Base-by-base conservation (phyloP, 179 eudicot genomes). In the Beta lomatogona region DNA sequence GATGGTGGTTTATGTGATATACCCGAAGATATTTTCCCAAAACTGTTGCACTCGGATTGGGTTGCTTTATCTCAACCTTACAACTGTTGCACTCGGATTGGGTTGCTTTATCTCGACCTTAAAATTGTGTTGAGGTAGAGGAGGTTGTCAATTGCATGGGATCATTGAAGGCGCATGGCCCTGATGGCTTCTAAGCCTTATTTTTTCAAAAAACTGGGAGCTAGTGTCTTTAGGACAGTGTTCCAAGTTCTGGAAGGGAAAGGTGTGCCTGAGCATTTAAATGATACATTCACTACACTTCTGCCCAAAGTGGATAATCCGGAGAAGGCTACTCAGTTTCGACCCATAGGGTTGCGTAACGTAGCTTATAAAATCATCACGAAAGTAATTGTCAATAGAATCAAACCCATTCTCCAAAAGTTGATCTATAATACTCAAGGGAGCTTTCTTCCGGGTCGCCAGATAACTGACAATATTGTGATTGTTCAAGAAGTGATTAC, bases 401-500 rank as follows among this genome's bases (percentile, higher is more conserved):
- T 80, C 7, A 72, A 73, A 16, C 48, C 59, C 0, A 15, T 72
- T 0, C 44, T 80, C 0, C 53, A 71, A 7, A 9, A 28, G 0
- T 3, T 41, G 1, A 41, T 71, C 5, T 70, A 76, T 5, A 63
- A 61, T 0, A 36, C 57, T 1, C 82, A 80, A 50, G 19, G 15
- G 5, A 57, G 76, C 2, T 79, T 80, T 18, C 60, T 80, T 1
- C 73, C 78, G 4, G 64, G 78, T 50, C 0, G 80, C 76, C 5
- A 76, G 14, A 55, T 67, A 0, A 10, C 76, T 0, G 3, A 1
- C 83, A 0, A 28, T 28, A 28, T 28, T 28, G 0, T 28, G 31
- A 28, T 28, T 28, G 1, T 28, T 28, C 31, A 28, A 28, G 31
- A 28, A 28, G 31, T 28, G 31, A 28, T 28, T 28, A 28, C 31